Base-by-base conservation (phyloP, 106 monocot genomes). In the Allium cepa region DNA sequence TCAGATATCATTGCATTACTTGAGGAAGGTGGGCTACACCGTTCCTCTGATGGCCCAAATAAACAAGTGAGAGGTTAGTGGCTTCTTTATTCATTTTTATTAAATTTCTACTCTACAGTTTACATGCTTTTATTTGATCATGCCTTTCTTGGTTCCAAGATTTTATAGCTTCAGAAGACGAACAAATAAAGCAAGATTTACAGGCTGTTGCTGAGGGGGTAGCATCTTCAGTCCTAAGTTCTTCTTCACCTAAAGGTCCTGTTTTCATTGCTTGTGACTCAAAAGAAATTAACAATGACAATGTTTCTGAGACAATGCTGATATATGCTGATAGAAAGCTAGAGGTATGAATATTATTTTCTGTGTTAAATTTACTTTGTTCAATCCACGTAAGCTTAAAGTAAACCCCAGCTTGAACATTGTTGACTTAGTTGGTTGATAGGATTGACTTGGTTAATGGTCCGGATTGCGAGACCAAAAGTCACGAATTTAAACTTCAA, bases 1-100 rank as follows among this genome's bases (percentile, higher is more conserved):
- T 74, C 73, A 26, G 67, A 67, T 13, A 67, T 67, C n/a, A 67
- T 67, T 67, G 67, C 67, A 8, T 49, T 79, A 57, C 64, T 79
- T 50, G 88, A 81, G n/a, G 84, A 84, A 71, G 81, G 81, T 18
- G 71, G 71, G 46, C 61, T 81, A 72, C 62, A 80, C 10, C 83
- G 56, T 10, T 67, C 67, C 0, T 46, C 27, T 11, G 64, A 68
- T 17, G 45, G 45, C 10, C 55, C 56, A 60, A 72, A 68, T 46
- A 78, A 76, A 62, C 62, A 57, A 27, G 67, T 48, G 64, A 73
- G 68, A 81, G 81, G 84, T 84, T 59, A 7, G 70, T 46, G 56
- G 50, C 22, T 55, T 36, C 28, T 69, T 64, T 73, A 3, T 5
- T 28, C 17, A 13, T 69, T 26, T 7, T 50, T n/a, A 7, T 51